Conservation (phyloP, 2,329 filamentous ascomycete genomes). For the Podosphaera xanthii region DNA sequence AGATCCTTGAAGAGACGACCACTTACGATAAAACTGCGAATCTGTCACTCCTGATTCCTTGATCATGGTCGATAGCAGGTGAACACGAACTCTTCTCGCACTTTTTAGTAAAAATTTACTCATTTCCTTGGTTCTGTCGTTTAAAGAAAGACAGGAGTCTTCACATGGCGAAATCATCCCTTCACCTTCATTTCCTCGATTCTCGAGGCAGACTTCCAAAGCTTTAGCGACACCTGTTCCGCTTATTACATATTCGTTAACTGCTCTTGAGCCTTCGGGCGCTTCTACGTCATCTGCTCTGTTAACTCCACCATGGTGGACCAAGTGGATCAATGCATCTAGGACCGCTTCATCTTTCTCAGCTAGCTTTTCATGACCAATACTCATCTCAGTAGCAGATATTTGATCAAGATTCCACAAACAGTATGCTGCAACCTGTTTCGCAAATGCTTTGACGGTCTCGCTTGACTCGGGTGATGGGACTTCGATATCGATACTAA, state of each 20-base stretch:
- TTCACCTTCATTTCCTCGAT: slow-evolving; percentile 43
- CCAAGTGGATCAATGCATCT: slow-evolving; percentile 67
- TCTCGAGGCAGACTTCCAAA: slow-evolving; percentile 70
- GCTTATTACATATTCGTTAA: slow-evolving; percentile 88
- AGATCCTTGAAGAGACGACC: background rate
- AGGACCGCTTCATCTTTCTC: slow-evolving; percentile 41
- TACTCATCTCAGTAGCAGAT: slow-evolving; percentile 38
- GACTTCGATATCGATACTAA: slow-evolving; percentile 81
- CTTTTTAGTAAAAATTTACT: slow-evolving; percentile 72
- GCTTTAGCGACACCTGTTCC: slow-evolving; percentile 91
- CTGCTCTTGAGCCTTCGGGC: slow-evolving; percentile 47
- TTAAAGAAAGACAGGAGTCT: slow-evolving; percentile 24
- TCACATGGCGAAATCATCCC: slow-evolving; percentile 5
- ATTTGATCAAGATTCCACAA: slow-evolving; percentile 72
- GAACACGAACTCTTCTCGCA: slow-evolving; percentile 66
- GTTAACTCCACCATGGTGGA: slow-evolving; percentile 38
- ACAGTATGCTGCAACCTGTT: slow-evolving; percentile 87
- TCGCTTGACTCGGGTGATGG: slow-evolving; percentile 65
- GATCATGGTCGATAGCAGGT: slow-evolving; percentile 63
- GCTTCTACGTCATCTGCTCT: slow-evolving; percentile 25
- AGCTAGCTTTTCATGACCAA: background rate
- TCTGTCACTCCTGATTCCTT: slow-evolving; percentile 50
- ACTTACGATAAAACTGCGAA: slow-evolving; percentile 54
- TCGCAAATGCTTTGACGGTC: slow-evolving; percentile 74
- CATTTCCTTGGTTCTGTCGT: slow-evolving; percentile 66